A percentile compares a stretch with the other conserved stretches of the same genome.
Conservation (phyloP, 1,284 basidiomycete genomes). For the Clitocybe nebularis region DNA sequence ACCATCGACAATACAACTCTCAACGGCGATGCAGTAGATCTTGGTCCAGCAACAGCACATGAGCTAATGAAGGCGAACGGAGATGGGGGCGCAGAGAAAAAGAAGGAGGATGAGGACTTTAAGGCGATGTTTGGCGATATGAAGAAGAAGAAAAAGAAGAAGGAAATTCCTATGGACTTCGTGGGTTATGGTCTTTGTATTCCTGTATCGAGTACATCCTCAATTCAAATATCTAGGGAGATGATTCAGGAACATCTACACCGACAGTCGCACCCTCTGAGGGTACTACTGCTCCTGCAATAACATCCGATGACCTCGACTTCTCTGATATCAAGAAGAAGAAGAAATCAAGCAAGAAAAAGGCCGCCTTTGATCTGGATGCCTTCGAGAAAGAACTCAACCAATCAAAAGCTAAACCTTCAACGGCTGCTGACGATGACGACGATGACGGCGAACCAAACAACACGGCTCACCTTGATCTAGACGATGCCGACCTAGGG, state of each 20-base stretch:
- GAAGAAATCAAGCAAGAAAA: constrained; percentile 79
- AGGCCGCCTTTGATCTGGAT: constrained; percentile 70
- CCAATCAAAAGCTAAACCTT: constrained; percentile 60
- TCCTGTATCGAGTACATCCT: background rate
- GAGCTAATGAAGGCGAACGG: constrained; percentile 63
- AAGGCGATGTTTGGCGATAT: constrained; percentile 84
- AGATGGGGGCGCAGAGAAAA: constrained; percentile 35
- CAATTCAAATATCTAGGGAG: constrained; percentile 38
- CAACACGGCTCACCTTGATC: constrained; percentile 59
- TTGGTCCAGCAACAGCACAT: constrained; percentile 70
- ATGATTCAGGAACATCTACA: constrained; percentile 62
- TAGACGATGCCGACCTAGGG: constrained; percentile 78
- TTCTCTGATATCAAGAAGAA: constrained; percentile 86
- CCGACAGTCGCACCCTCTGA: constrained; percentile 37
- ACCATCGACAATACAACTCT: constrained; percentile 63
- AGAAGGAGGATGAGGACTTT: constrained; percentile 66
- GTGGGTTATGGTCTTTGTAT: constrained; percentile 38
- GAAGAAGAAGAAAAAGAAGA: constrained; percentile 94
- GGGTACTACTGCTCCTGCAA: constrained; percentile 35
- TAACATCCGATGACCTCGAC: constrained; percentile 62
- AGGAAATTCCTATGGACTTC: constrained; percentile 81
- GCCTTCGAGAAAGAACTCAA: constrained; percentile 89
- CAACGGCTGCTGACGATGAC: constrained; percentile 52
- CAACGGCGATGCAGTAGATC: constrained; percentile 66
- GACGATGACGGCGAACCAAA: constrained; percentile 61